Evolutionary conservation across 2,329 filamentous ascomycete genomes (phyloP).

Genomic region (Arthrobotrys pseudoclavata): DNA sequence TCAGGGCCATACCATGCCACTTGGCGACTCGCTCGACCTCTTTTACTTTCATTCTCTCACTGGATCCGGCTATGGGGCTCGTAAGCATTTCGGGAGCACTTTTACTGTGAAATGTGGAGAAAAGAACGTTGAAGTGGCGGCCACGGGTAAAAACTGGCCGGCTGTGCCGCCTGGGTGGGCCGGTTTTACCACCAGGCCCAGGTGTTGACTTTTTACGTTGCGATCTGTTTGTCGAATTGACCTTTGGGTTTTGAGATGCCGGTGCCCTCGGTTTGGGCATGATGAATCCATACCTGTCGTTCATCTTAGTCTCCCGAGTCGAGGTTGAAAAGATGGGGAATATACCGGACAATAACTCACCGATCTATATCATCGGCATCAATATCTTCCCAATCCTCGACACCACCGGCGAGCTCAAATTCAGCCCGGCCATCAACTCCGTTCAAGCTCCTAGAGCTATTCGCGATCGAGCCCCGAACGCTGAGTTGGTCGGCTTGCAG

Average conservation of each 20-base stretch:
- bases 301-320: not conserved
- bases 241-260: constrained; percentile 62
- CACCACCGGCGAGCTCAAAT: constrained; percentile 70
- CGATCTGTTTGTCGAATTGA: constrained; percentile 35
- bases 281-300: constrained; percentile 76
- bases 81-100: constrained; percentile 76
- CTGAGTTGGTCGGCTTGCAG: constrained; percentile 39
- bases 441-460: constrained; percentile 40
- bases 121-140: constrained; percentile 32
- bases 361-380: constrained; percentile 74
- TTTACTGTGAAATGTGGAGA: constrained; percentile 68
- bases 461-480: constrained; percentile 37
- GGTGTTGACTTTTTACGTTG: constrained; percentile 66
- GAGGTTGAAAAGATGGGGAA: not conserved
- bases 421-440: constrained; percentile 63
- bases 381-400: constrained; percentile 78
- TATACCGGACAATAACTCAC: constrained; percentile 52
- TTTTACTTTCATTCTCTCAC: constrained; percentile 74
- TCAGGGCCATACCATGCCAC: constrained; percentile 76
- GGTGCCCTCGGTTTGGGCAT: constrained; percentile 65
- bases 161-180: constrained; percentile 74
- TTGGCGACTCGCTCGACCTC: constrained; percentile 76
- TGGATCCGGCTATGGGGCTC: constrained; percentile 72
- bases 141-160: constrained; percentile 70
- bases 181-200: constrained; percentile 71